Evolutionary conservation across 2,329 filamentous ascomycete species (phyloP).

Genomic region (Coniochaeta sp.): DNA sequence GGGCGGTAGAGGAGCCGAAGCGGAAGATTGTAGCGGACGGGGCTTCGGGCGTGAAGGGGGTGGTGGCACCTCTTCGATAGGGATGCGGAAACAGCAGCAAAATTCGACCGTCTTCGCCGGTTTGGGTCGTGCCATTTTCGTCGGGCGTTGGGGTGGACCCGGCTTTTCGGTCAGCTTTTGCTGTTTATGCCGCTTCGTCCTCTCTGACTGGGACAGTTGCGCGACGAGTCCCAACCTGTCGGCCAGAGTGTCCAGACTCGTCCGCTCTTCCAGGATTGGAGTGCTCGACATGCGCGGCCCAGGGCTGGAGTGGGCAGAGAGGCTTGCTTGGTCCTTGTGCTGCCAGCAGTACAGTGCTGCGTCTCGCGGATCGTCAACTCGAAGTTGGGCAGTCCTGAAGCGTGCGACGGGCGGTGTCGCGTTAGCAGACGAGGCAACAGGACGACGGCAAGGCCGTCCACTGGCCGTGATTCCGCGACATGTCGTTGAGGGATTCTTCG

Average conservation of each 20-base stretch:
- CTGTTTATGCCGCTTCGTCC: slow-evolving; percentile 18
- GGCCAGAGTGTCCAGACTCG: slow-evolving; percentile 81
- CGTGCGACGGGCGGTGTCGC: slow-evolving; percentile 19
- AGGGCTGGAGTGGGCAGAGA: slow-evolving; percentile 37
- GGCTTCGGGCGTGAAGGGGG: slow-evolving; percentile 40
- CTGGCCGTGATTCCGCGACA: slow-evolving; percentile 80
- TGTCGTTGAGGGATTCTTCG: slow-evolving; percentile 73
- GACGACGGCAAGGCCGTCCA: slow-evolving; percentile 77
- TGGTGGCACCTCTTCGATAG: slow-evolving; percentile 33
- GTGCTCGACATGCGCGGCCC: slow-evolving; percentile 34
- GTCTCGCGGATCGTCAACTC: slow-evolving; percentile 44
- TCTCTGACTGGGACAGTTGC: slow-evolving; percentile 25
- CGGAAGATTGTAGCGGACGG: slow-evolving; percentile 32
- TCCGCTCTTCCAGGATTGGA: slow-evolving; percentile 56
- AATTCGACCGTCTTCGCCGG: slow-evolving; percentile 27
- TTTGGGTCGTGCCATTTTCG: slow-evolving; percentile 21
- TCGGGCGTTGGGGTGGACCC: slow-evolving; percentile 9
- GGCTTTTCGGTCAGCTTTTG: slow-evolving; percentile 9
- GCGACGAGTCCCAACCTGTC: slow-evolving; percentile 69
- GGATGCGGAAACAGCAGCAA: slow-evolving; percentile 48
- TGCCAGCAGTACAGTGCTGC: slow-evolving; percentile 84
- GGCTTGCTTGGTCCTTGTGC: slow-evolving; percentile 77
- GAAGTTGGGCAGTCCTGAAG: slow-evolving; percentile 21
- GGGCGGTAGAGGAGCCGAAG: slow-evolving; percentile 3
- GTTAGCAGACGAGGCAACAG: slow-evolving; percentile 45